Conservation (phyloP, 1,284 basidiomycete genomes). For the Hypsizygus ulmarius region DNA sequence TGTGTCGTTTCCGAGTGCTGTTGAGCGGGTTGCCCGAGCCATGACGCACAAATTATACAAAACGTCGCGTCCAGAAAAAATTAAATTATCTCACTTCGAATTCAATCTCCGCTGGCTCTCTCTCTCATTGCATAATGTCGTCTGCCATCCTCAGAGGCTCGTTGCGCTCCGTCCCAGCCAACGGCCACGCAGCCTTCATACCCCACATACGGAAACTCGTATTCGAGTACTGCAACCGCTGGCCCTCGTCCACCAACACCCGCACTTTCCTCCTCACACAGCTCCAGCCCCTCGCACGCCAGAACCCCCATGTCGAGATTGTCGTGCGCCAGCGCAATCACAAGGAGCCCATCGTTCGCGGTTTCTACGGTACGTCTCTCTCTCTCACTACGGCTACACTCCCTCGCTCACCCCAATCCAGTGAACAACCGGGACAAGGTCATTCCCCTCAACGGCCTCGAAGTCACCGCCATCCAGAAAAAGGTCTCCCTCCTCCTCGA, state of each 20-base stretch:
- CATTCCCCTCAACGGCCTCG: slow-evolving; percentile 66
- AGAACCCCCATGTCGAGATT: slow-evolving; percentile 78
- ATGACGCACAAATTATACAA: slow-evolving; percentile 34
- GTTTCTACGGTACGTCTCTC: slow-evolving; percentile 62
- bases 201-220: slow-evolving; percentile 79
- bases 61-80: slow-evolving; percentile 9
- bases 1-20: slow-evolving; percentile 33
- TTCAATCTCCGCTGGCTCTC: slow-evolving; percentile 10
- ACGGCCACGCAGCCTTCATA: slow-evolving; percentile 68
- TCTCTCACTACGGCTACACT: slow-evolving; percentile 4
- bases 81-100: not conserved
- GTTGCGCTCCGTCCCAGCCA: slow-evolving; percentile 60
- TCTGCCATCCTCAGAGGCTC: slow-evolving; percentile 48
- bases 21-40: slow-evolving; percentile 72
- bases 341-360: slow-evolving; percentile 71
- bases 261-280: slow-evolving; percentile 66
- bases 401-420: slow-evolving; percentile 30
- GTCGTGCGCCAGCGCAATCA: slow-evolving; percentile 73
- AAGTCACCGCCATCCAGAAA: slow-evolving; percentile 67
- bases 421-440: slow-evolving; percentile 82
- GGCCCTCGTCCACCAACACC: slow-evolving; percentile 70
- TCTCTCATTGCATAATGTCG: slow-evolving; percentile 20
- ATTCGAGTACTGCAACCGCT: slow-evolving; percentile 80
- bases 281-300: slow-evolving; percentile 58
- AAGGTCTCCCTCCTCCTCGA: slow-evolving; percentile 82